These are phyloP conservation scores for Phylloporus sp. DNA, from an alignment of 1,284 basidiomycete genomes.

Conservation along the genomic window DNA sequence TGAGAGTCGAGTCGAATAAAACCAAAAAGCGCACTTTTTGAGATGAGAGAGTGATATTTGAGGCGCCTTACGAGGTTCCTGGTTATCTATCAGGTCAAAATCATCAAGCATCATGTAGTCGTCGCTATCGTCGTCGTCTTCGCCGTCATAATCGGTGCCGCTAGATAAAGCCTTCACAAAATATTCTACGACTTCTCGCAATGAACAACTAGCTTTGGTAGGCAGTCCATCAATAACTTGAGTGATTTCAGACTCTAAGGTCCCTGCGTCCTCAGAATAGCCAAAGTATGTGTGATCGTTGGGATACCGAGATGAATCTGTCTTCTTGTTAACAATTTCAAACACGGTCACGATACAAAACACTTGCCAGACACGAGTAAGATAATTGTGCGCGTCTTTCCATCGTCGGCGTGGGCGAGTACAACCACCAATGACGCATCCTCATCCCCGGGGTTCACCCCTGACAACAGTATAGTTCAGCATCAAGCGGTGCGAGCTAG, in stretches of 20 bases:
- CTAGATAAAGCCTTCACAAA: neutral
- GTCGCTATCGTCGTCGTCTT: neutral
- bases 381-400: neutral
- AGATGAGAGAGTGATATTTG: neutral
- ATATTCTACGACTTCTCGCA: neutral
- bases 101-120: neutral
- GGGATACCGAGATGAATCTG: constrained; percentile 1
- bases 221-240: neutral
- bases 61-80: neutral
- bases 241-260: neutral
- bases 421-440: constrained; percentile 1
- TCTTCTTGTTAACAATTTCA: neutral
- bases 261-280: neutral
- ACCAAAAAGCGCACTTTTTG: neutral
- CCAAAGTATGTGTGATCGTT: neutral
- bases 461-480: neutral
- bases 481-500: neutral
- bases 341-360: neutral
- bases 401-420: neutral
- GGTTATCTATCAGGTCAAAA: neutral
- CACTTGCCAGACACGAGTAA: constrained; percentile 2
- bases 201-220: neutral
- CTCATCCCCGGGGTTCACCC: neutral
- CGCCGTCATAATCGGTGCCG: neutral
- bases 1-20: too few species aligned